A percentile compares a stretch with the other conserved stretches of the same genome.
phyloP scores from a whole-genome alignment of 306 rosid genomes.

The Senna tora region DNA sequence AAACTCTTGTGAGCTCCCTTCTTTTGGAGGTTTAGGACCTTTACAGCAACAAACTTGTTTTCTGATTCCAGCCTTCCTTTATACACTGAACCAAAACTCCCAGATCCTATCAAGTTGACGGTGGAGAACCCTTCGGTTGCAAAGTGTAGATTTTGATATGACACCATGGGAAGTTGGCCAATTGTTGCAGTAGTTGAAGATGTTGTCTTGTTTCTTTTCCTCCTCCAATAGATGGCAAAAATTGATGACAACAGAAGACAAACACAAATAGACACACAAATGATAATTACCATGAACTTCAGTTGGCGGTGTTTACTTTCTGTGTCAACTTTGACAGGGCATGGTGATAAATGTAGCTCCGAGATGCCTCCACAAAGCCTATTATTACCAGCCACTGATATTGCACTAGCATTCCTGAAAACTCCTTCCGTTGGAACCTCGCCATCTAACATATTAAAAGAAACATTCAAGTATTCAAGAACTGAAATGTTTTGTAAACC shows the following conservation, averaged over 20 bases:
- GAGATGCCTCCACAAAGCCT: slow-evolving; percentile 6
- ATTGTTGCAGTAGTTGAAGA: background rate
- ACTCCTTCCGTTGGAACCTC: slow-evolving; percentile 12
- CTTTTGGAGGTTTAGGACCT: background rate
- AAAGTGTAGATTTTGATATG: background rate
- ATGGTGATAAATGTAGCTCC: background rate
- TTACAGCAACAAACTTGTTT: background rate
- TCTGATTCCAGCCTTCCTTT: background rate
- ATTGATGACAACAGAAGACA: background rate
- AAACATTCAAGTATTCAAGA: background rate
- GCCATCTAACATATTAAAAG: background rate
- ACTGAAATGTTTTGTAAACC: background rate
- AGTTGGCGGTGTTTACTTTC: background rate
- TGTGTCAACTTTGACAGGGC: background rate
- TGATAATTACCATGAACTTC: background rate
- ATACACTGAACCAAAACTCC: background rate
- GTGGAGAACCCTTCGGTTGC: background rate
- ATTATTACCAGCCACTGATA: background rate
- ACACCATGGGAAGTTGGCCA: background rate
- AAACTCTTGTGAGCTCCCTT: slow-evolving; percentile 6
- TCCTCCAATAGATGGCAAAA: background rate
- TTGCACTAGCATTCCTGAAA: background rate
- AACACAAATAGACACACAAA: background rate
- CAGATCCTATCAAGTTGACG: background rate
- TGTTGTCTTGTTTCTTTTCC: background rate